Base-by-base conservation (phyloP, 2,329 filamentous ascomycete genomes). In the Grosmannia huntii region DNA sequence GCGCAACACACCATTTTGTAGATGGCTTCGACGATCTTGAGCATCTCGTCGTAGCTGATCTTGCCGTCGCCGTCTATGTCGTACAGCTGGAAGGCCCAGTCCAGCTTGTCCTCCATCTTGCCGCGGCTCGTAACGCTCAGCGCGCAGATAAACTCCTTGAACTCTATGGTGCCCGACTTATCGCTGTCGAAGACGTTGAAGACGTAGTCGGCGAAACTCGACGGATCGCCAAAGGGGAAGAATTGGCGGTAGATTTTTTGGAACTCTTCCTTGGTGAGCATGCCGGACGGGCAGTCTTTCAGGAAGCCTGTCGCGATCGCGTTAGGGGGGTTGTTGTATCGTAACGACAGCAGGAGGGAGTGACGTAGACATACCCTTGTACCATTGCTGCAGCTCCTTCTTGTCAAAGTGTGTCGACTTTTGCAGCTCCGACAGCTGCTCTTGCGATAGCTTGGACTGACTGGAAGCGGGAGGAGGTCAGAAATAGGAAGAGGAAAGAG, bases 181-280 rank as follows among this genome's bases (percentile, higher is more conserved):
- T 99, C 94, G 69, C 89, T 88, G 72, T 99, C 94, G 72, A 99
- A 99, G 46, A 99, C 94, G 67, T 96, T 96, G 78, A 99, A 99
- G 62, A 99, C 94, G 71, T 97, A 97, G 75, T 97, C 92, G 70
- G 94, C 94, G 71, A 99, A 99, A 3, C 89, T 94, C 28, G 90
- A 95, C 4, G 94, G 94, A 71, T 99, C 94, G 65, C 94, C 94
- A 68, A 97, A 97, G 16, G 94, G 94, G 73, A 99, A 99, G 81
- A 99, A 99, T 73, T 97, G 94, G 67, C 94, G 89, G 75, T 99
- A 99, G 68, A 99, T 99, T 77, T 97, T 97, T 74, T 97, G 94
- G 73, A 99, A 99, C 73, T 99, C 94, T 69, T 95, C 87, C 75
- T 97, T 99, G 68, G 89, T 94, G 71, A 99, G 86, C 79, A 90